Evolutionary conservation across 768 basidiomycete species (phyloP).

Genomic region (Lactarius akahatsu): DNA sequence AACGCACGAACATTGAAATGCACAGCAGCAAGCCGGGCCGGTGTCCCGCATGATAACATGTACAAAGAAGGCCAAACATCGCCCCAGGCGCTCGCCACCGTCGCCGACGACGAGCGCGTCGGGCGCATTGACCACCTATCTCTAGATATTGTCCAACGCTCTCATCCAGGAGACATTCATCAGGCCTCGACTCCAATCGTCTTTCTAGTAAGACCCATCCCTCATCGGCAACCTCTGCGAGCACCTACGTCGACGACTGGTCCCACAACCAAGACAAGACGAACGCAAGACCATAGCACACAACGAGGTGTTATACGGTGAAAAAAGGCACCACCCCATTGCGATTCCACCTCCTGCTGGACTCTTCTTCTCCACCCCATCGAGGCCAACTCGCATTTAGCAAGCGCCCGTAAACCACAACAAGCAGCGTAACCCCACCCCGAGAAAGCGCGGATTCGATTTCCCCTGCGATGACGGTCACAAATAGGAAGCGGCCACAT

Average conservation of each 20-base stretch:
- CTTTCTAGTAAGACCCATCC: background rate
- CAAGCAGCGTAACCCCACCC: conserved; percentile 1
- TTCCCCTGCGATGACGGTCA: conserved; percentile 53
- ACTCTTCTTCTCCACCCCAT: background rate
- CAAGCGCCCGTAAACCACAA: background rate
- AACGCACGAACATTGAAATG: background rate
- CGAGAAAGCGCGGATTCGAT: conserved; percentile 3
- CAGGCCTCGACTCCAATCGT: background rate
- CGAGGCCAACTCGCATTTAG: background rate
- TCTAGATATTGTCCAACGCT: conserved; percentile 7
- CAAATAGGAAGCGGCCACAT: conserved; percentile 63
- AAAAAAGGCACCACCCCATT: background rate
- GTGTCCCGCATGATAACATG: conserved; percentile 3
- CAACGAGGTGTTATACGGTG: background rate
- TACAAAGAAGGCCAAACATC: conserved; percentile 29
- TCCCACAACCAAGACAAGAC: conserved; percentile 13
- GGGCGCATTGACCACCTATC: conserved; percentile 22
- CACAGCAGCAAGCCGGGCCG: conserved; percentile 19
- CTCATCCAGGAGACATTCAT: conserved; percentile 3
- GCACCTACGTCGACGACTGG: background rate
- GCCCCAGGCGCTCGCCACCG: conserved; percentile 23
- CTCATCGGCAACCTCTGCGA: background rate
- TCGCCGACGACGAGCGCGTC: conserved; percentile 32
- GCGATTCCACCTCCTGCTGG: background rate
- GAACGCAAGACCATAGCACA: conserved; percentile 4